phyloP scores from a whole-genome alignment of 2,329 filamentous ascomycete species.

The Geosmithia morbida region DNA sequence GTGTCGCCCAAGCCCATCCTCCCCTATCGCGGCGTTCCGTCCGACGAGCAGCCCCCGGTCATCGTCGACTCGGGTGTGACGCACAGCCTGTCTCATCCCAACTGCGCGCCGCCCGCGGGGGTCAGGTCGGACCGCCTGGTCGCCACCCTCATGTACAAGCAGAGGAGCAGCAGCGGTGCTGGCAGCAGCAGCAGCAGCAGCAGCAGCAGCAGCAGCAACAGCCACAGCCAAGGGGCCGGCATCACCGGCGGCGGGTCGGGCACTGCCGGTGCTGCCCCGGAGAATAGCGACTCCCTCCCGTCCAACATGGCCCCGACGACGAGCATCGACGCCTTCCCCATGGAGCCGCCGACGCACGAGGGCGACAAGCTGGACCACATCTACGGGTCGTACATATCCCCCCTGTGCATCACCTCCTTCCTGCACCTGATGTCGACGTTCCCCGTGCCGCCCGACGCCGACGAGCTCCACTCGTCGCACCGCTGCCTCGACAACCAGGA shows the following conservation, averaged over 20 bases:
- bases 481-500: slow-evolving; percentile 47
- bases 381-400: slow-evolving; percentile 51
- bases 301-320: slow-evolving; percentile 45
- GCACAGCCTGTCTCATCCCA: slow-evolving; percentile 48
- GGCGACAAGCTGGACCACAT: slow-evolving; percentile 46
- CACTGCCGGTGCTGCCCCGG: slow-evolving; percentile 11
- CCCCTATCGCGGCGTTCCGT: slow-evolving; percentile 46
- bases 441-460: slow-evolving; percentile 35
- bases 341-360: slow-evolving; percentile 42
- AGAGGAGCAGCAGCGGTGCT: slow-evolving; percentile 16
- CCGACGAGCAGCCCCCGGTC: slow-evolving; percentile 40
- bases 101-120: slow-evolving; percentile 41
- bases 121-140: slow-evolving; percentile 35
- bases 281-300: slow-evolving; percentile 23
- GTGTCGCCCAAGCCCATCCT: slow-evolving; percentile 23
- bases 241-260: slow-evolving; percentile 16
- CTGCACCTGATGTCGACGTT: slow-evolving; percentile 51
- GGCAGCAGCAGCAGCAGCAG: slow-evolving; percentile 17
- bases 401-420: slow-evolving; percentile 51
- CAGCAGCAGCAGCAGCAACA: slow-evolving; percentile 6
- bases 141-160: slow-evolving; percentile 51
- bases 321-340: slow-evolving; percentile 41
- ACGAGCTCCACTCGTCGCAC: slow-evolving; percentile 44
- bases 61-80: slow-evolving; percentile 48
- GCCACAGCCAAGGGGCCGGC: slow-evolving; percentile 4